phyloP scores from a whole-genome alignment of 352 stramenopile genomes.

The Pythium grandisporangium region DNA sequence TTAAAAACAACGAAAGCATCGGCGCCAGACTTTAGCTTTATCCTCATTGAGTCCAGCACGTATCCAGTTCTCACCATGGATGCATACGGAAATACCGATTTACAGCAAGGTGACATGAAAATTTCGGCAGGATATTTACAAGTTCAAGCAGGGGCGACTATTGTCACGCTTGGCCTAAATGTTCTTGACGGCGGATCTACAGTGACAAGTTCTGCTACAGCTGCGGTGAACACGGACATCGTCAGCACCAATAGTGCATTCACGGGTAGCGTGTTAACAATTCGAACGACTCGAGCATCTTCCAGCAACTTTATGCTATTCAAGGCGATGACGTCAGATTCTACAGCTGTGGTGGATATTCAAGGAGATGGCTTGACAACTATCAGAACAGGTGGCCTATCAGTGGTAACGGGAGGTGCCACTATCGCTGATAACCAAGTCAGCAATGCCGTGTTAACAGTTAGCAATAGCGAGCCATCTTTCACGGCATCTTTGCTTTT shows the following conservation, averaged over 20 bases:
- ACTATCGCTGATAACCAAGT: conserved; percentile 21
- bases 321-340: conserved; percentile 15
- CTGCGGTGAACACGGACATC: conserved; percentile 19
- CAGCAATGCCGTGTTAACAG: conserved; percentile 10
- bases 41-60: conserved; percentile 40
- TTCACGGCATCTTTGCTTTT: conserved; percentile 22
- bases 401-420: conserved; percentile 25
- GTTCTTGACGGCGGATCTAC: conserved; percentile 20
- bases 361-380: conserved; percentile 36
- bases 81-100: conserved; percentile 34
- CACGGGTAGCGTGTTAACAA: conserved; percentile 20
- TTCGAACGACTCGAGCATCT: conserved; percentile 15
- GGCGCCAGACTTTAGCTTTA: conserved; percentile 54
- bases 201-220: conserved; percentile 16
- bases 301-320: conserved; percentile 32
- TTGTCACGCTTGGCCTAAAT: conserved; percentile 25
- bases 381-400: conserved; percentile 27
- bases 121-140: conserved; percentile 44
- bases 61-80: conserved; percentile 42
- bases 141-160: conserved; percentile 23
- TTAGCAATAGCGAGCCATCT: conserved; percentile 14
- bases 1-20: conserved; percentile 46
- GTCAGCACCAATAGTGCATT: conserved; percentile 23
- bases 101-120: conserved; percentile 34
- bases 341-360: conserved; percentile 26